These are phyloP conservation scores for Prunus mume DNA, from an alignment of 306 rosid genomes.

Conservation along the genomic window DNA sequence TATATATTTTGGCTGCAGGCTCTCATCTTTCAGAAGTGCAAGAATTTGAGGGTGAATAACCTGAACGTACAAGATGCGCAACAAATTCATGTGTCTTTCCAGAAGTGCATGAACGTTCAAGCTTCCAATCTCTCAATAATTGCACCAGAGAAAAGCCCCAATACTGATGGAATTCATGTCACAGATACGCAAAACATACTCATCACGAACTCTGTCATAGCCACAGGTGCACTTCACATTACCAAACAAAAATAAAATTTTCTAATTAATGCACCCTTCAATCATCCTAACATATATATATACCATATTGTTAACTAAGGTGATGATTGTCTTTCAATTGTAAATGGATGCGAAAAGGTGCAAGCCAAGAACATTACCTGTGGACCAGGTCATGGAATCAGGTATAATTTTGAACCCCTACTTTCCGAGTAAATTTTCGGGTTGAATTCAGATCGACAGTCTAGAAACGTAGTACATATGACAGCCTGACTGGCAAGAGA, in stretches of 20 bases:
- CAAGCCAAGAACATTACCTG: slow-evolving; percentile 46
- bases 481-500: not conserved
- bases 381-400: slow-evolving; percentile 79
- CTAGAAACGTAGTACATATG: not conserved
- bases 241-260: not conserved
- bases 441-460: not conserved
- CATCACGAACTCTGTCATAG: slow-evolving; percentile 50
- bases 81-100: slow-evolving; percentile 57
- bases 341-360: slow-evolving; percentile 47
- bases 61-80: slow-evolving; percentile 51
- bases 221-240: slow-evolving; percentile 45
- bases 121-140: slow-evolving; percentile 39
- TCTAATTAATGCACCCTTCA: not conserved
- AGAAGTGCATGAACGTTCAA: slow-evolving; percentile 42
- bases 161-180: slow-evolving; percentile 84
- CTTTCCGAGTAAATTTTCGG: not conserved
- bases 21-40: slow-evolving; percentile 43
- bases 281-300: not conserved
- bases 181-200: slow-evolving; percentile 51
- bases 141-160: slow-evolving; percentile 66
- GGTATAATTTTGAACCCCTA: slow-evolving; percentile 23
- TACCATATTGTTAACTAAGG: slow-evolving; percentile 23
- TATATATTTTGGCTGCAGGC: slow-evolving; percentile 39
- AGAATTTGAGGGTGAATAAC: slow-evolving; percentile 41
- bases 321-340: slow-evolving; percentile 65